A percentile compares a stretch with the other conserved stretches of the same genome.
These are phyloP conservation scores for Solanum neorickii DNA, from an alignment of 257 asterid species.

Conservation along the genomic window DNA sequence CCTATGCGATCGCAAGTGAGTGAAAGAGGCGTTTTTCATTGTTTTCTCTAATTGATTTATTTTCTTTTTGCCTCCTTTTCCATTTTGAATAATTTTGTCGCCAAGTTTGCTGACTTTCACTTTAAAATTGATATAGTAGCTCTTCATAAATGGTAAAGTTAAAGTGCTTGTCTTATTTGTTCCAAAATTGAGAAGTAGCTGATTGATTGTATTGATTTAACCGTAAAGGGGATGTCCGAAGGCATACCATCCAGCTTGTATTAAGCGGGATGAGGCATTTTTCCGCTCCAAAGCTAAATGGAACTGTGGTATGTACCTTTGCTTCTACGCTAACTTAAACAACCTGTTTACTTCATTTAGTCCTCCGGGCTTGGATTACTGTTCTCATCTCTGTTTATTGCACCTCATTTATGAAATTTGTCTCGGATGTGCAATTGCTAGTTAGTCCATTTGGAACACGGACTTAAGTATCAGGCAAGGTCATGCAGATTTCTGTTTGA, in stretches of 20 bases:
- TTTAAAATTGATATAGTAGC: not conserved
- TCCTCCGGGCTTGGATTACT: not conserved
- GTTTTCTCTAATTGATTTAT: not conserved
- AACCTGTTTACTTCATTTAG: not conserved
- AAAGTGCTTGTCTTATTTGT: not conserved
- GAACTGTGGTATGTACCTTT: conserved; percentile 48
- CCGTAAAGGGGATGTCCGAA: conserved; percentile 84
- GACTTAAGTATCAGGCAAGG: not conserved
- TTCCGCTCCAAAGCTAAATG: conserved; percentile 70
- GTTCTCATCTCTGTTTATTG: not conserved
- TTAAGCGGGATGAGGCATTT: conserved; percentile 85
- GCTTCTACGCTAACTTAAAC: not conserved
- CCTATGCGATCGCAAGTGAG: conserved; percentile 94
- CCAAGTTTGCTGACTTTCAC: not conserved
- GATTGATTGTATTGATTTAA: not conserved
- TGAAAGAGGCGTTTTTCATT: not conserved
- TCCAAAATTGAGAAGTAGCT: not conserved
- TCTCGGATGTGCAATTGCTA: not conserved
- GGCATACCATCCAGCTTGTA: conserved; percentile 92
- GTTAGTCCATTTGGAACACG: not conserved
- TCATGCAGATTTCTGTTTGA: not conserved
- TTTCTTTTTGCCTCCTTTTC: not conserved
- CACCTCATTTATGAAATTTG: not conserved
- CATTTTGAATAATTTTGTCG: not conserved
- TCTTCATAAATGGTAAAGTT: not conserved